These are phyloP conservation scores for Elongisporangium undulatum DNA, from an alignment of 352 stramenopile genomes.

Conservation along the genomic window DNA sequence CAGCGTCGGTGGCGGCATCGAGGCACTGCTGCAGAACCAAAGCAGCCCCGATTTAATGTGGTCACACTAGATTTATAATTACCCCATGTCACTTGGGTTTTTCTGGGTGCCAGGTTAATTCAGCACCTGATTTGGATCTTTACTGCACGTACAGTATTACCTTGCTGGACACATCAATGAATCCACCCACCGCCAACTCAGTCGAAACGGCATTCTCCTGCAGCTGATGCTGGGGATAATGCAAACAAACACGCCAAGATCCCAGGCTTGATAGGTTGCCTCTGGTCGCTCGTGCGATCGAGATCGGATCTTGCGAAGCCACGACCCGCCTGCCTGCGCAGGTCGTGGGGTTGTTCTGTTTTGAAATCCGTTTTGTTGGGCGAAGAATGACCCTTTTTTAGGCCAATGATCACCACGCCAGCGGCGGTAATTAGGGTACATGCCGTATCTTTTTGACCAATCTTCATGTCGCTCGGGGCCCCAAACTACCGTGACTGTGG, in stretches of 20 bases:
- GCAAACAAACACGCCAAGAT: not conserved
- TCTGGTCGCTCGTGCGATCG: not conserved
- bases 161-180: not conserved
- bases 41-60: not conserved
- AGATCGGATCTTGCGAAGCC: not conserved
- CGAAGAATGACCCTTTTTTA: not conserved
- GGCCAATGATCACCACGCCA: not conserved
- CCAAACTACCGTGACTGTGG: not conserved
- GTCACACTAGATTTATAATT: not conserved
- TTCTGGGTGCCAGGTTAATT: not conserved
- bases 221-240: no score
- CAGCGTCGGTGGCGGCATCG: conserved; percentile 8
- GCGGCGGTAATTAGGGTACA: not conserved
- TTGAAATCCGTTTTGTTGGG: not conserved
- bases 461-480: not conserved
- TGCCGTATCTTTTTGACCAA: not conserved
- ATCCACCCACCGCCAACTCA: not conserved
- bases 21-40: not conserved
- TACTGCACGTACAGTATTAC: not conserved
- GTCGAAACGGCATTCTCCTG: not conserved
- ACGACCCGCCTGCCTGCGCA: not conserved
- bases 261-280: not conserved
- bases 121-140: not conserved
- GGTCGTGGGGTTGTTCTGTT: not conserved
- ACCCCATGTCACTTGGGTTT: not conserved